These are phyloP conservation scores for Oidiodendron maius DNA, from an alignment of 495 filamentous ascomycete species.

Conservation along the genomic window DNA sequence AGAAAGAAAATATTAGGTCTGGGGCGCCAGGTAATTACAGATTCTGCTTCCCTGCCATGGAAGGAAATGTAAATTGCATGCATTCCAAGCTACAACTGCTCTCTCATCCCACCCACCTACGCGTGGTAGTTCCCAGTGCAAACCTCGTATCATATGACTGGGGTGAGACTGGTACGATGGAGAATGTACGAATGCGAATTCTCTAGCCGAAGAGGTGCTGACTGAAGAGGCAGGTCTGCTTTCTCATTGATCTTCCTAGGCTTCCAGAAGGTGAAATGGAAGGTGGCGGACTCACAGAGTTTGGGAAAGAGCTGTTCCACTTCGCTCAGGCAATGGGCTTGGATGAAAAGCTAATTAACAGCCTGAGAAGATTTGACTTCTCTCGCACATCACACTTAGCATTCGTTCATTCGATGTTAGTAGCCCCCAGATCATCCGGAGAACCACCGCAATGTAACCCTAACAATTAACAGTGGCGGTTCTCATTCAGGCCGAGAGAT, in stretches of 20 bases:
- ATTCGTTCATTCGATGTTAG: constrained; percentile 77
- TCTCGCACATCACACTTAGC: constrained; percentile 55
- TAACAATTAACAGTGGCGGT: constrained; percentile 44
- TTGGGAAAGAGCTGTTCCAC: constrained; percentile 63
- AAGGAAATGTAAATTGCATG: constrained; percentile 63
- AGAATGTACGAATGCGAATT: constrained; percentile 50
- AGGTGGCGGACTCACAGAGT: constrained; percentile 42
- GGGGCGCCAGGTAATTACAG: constrained; percentile 38
- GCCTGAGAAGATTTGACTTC: constrained; percentile 68
- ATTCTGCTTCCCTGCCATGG: constrained; percentile 75
- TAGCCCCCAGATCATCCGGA: background rate
- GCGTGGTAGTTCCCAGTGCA: constrained; percentile 74
- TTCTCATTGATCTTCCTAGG: constrained; percentile 78
- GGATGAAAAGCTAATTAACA: constrained; percentile 51
- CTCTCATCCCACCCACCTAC: constrained; percentile 55
- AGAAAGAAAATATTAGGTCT: constrained; percentile 18
- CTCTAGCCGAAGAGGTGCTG: constrained; percentile 10
- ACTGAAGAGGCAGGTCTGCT: constrained; percentile 50
- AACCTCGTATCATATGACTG: constrained; percentile 74
- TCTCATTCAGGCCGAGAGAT: constrained; percentile 40
- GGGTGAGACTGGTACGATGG: constrained; percentile 76
- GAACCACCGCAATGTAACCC: background rate
- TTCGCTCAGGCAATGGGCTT: constrained; percentile 67
- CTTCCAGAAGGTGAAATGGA: constrained; percentile 27
- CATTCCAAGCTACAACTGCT: constrained; percentile 87